Evolutionary conservation across 1,139 yeast genomes (phyloP).

Genomic region (Pichia kudriavzevii): DNA sequence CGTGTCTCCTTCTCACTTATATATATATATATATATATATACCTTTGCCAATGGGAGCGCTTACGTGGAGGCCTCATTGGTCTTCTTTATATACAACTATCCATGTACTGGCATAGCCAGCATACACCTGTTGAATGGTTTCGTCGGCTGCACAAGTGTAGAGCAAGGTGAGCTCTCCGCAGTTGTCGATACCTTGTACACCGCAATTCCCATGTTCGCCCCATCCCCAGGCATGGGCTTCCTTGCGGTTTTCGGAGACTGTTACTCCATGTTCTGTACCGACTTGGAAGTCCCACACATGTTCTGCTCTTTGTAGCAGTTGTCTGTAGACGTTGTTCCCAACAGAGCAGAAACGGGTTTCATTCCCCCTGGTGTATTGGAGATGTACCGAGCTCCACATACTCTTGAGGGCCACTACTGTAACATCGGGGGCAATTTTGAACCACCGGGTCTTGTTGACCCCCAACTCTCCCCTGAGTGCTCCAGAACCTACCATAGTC

Average conservation of each 20-base stretch:
- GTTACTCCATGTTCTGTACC: constrained; percentile 89
- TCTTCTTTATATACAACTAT: constrained; percentile 11
- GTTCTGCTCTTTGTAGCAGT: constrained; percentile 31
- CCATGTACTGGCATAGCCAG: constrained; percentile 43
- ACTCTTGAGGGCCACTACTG: constrained; percentile 24
- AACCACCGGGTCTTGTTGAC: constrained; percentile 4
- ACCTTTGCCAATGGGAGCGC: too few species aligned
- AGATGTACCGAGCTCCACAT: constrained; percentile 86
- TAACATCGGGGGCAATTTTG: neutral
- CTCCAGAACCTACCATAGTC: neutral
- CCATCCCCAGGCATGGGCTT: constrained; percentile 88
- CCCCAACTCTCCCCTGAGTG: neutral
- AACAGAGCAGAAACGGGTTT: constrained; percentile 31
- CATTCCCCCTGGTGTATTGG: constrained; percentile 2
- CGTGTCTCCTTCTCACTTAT: too few species aligned
- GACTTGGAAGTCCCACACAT: constrained; percentile 31
- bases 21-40: too few species aligned
- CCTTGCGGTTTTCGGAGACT: constrained; percentile 21
- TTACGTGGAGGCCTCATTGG: too few species aligned
- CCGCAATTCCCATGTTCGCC: constrained; percentile 99
- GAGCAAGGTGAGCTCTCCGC: constrained; percentile 4
- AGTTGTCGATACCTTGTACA: constrained; percentile 19
- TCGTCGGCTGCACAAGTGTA: neutral
- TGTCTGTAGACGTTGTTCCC: constrained; percentile 84
- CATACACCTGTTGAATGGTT: constrained; percentile 24